phyloP scores from a whole-genome alignment of 805 yeast species.

The Ogataea methylovora region DNA sequence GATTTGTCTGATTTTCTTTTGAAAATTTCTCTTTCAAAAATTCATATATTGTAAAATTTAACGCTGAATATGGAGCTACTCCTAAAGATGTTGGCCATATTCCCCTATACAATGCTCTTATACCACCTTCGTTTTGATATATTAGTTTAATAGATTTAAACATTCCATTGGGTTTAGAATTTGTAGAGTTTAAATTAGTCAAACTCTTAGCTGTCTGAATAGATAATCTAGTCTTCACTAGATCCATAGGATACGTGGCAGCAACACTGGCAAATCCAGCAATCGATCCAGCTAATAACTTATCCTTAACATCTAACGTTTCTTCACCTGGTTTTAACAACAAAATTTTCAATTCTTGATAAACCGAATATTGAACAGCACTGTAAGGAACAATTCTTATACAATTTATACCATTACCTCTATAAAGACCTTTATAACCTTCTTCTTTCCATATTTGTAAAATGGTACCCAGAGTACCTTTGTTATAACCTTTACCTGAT shows the following conservation, averaged over 20 bases:
- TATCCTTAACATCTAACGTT: slow-evolving; percentile 44
- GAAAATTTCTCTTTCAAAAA: slow-evolving; percentile 55
- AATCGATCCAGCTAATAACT: slow-evolving; percentile 68
- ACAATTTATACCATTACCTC: slow-evolving; percentile 91
- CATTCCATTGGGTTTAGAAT: slow-evolving; percentile 62
- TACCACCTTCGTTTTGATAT: slow-evolving; percentile 74
- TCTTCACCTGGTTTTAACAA: slow-evolving; percentile 21
- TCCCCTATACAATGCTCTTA: slow-evolving; percentile 74
- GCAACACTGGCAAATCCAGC: slow-evolving; percentile 78
- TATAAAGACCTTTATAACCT: slow-evolving; percentile 81
- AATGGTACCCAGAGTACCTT: slow-evolving; percentile 74
- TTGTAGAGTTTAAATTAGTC: slow-evolving; percentile 30
- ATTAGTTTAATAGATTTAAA: slow-evolving; percentile 47
- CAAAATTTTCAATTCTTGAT: slow-evolving; percentile 49
- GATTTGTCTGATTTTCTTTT: slow-evolving; percentile 13
- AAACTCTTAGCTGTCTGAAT: slow-evolving; percentile 70
- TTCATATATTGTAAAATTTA: slow-evolving; percentile 88
- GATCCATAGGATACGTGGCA: slow-evolving; percentile 87
- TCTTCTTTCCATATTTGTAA: slow-evolving; percentile 78
- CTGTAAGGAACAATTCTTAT: slow-evolving; percentile 87
- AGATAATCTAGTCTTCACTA: slow-evolving; percentile 82
- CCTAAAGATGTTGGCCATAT: slow-evolving; percentile 87
- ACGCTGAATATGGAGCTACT: slow-evolving; percentile 93
- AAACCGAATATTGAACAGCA: slow-evolving; percentile 88
- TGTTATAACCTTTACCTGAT: slow-evolving; percentile 37